Percentiles rank a stretch among this genome's conserved stretches.
These are phyloP conservation scores for Vitis riparia DNA, from an alignment of 164 flowering plant species.

Conservation along the genomic window DNA sequence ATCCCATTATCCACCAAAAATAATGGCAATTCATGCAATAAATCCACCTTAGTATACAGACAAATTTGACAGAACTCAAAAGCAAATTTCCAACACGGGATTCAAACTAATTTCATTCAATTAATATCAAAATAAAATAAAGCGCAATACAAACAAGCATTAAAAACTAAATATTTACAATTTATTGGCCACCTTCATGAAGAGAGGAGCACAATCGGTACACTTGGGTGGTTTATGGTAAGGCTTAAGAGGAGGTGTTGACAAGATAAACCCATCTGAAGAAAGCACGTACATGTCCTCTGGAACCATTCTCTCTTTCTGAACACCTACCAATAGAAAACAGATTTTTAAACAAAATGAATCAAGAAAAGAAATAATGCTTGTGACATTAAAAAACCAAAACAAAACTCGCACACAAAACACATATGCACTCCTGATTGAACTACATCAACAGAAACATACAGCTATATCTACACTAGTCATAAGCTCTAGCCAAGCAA, in stretches of 20 bases:
- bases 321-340: constrained; percentile 61
- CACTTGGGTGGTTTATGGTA: constrained; percentile 90
- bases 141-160: no score
- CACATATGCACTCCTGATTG: neutral
- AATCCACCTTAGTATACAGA: no score
- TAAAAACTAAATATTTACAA: neutral
- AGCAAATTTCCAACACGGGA: no score
- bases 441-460: neutral
- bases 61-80: no score
- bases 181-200: constrained; percentile 66
- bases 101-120: no score
- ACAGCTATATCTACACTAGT: no score
- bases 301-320: constrained; percentile 88
- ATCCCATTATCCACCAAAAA: no score
- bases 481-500: no score
- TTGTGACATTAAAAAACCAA: neutral
- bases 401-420: neutral
- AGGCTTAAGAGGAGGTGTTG: constrained; percentile 68
- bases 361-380: neutral
- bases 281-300: constrained; percentile 91
- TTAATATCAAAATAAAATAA: no score
- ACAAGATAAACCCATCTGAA: constrained; percentile 57
- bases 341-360: neutral
- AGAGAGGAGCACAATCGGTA: constrained; percentile 87
- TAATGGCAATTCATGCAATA: no score